phyloP scores from a whole-genome alignment of 83 land plant species.

The Picea engelmannii region DNA sequence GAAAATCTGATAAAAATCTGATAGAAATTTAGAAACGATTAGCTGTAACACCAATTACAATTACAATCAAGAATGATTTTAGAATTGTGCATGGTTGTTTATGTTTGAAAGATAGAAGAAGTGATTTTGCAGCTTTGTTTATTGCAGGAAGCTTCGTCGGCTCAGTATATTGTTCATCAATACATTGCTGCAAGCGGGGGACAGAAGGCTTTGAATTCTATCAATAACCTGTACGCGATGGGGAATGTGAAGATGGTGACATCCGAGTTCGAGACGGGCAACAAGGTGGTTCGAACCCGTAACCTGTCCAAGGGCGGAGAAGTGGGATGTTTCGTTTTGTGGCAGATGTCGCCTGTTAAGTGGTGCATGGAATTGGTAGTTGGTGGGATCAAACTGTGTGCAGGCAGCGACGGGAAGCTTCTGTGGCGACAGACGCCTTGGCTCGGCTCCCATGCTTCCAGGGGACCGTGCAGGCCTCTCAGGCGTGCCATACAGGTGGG shows the following conservation, averaged over 20 bases:
- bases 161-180: too few relatives aligned
- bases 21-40: too few relatives aligned
- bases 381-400: constrained; percentile 54
- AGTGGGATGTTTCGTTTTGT: constrained; percentile 65
- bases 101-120: too few relatives aligned
- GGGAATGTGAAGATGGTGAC: constrained; percentile 26
- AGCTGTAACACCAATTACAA: too few relatives aligned
- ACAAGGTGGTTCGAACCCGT: constrained; percentile 9
- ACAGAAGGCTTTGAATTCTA: too few relatives aligned
- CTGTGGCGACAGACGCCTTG: constrained; percentile 68
- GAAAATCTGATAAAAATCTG: too few relatives aligned
- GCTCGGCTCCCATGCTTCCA: constrained; percentile 45
- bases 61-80: too few relatives aligned
- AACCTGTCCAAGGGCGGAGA: constrained; percentile 36
- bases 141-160: background rate
- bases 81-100: too few relatives aligned
- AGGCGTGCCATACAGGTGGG: constrained; percentile 71
- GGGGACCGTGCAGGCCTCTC: constrained; percentile 62
- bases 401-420: constrained; percentile 66
- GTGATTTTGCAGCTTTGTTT: too few relatives aligned
- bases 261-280: constrained; percentile 50
- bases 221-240: too few relatives aligned
- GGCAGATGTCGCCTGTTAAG: constrained; percentile 70
- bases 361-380: constrained; percentile 70
- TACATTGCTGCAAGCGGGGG: too few relatives aligned